phyloP scores from a whole-genome alignment of 768 basidiomycete genomes.

The Scleroderma citrinum region DNA sequence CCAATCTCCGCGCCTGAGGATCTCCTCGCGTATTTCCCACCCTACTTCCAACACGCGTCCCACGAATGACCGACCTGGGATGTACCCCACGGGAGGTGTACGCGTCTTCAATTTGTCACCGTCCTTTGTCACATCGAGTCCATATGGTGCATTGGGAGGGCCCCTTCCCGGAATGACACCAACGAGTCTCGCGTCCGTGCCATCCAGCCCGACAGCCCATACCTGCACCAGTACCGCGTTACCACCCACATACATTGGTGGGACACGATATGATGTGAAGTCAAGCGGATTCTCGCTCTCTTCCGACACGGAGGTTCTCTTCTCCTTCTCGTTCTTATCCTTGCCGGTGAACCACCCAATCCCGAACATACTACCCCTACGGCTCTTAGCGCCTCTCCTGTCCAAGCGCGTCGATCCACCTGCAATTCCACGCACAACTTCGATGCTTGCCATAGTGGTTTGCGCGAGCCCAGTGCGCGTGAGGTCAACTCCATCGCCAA shows the following conservation, averaged over 20 bases:
- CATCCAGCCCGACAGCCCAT: conserved; percentile 82
- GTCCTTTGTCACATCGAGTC: conserved; percentile 13
- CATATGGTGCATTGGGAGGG: conserved; percentile 16
- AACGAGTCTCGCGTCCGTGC: conserved; percentile 63
- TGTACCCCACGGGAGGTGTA: conserved; percentile 50
- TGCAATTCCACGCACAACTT: conserved; percentile 58
- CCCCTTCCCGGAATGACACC: conserved; percentile 31
- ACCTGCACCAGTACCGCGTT: conserved; percentile 78
- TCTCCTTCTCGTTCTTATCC: conserved; percentile 11
- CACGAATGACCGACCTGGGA: conserved; percentile 84
- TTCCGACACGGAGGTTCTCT: conserved; percentile 5
- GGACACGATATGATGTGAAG: conserved; percentile 65
- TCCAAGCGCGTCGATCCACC: conserved; percentile 10
- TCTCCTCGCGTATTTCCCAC: conserved; percentile 50
- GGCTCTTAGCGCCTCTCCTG: conserved; percentile 15
- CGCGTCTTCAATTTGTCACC: conserved; percentile 23
- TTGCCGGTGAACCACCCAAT: conserved; percentile 26
- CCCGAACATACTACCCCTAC: conserved; percentile 21
- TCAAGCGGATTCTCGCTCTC: conserved; percentile 38
- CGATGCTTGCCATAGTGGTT: conserved; percentile 85
- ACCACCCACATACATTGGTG: conserved; percentile 67
- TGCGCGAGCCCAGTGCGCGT: conserved; percentile 75
- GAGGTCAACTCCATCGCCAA: conserved; percentile 58
- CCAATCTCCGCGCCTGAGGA: conserved; percentile 75
- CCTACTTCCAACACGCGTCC: conserved; percentile 81